These are phyloP conservation scores for Coffea canephora DNA, from an alignment of 257 asterid species.

Conservation along the genomic window DNA sequence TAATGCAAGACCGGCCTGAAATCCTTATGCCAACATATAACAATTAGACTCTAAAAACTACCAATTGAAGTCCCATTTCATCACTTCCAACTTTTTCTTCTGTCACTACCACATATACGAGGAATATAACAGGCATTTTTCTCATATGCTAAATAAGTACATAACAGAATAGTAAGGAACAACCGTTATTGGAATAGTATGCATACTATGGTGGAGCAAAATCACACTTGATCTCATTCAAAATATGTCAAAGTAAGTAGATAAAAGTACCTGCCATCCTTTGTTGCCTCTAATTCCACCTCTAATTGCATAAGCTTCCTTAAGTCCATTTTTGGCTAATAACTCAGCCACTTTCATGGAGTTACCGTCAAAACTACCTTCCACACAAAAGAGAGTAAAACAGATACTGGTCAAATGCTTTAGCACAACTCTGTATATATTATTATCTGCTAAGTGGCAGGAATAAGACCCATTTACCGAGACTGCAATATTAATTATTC, in stretches of 20 bases:
- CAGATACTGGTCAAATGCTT: constrained; percentile 32
- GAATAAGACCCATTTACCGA: background rate
- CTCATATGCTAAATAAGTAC: background rate
- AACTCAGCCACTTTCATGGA: constrained; percentile 87
- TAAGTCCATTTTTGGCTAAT: constrained; percentile 71
- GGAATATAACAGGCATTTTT: background rate
- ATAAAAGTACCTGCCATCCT: constrained; percentile 77
- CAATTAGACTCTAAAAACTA: background rate
- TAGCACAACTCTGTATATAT: background rate
- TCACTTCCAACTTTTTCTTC: background rate
- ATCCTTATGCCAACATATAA: background rate
- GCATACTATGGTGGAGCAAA: background rate
- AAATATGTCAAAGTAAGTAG: background rate
- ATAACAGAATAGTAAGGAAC: background rate
- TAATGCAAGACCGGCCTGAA: constrained; percentile 4
- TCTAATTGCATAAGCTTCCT: constrained; percentile 88
- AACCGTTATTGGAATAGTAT: background rate
- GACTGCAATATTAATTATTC: background rate
- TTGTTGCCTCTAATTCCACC: constrained; percentile 90
- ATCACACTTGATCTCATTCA: background rate
- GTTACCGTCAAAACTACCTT: constrained; percentile 97
- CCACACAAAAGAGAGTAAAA: constrained; percentile 46
- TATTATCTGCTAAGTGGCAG: background rate
- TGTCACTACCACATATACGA: background rate
- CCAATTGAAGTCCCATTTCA: too few relatives aligned